Conservation (phyloP, 768 basidiomycete species). For the Mycena indigotica region DNA sequence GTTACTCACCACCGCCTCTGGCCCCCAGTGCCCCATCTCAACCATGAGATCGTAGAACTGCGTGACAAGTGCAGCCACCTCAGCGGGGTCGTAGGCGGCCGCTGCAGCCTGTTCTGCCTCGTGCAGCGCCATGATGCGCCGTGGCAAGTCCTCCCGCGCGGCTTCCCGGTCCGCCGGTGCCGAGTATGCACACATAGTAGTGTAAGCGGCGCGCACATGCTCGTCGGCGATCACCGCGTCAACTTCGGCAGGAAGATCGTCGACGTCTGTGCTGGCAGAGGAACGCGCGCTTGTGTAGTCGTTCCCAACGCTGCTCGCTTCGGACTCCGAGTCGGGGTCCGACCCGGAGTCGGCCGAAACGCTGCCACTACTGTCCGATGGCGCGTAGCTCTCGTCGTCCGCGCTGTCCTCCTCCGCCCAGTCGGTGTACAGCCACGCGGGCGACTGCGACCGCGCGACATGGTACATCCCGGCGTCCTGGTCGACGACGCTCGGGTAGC, state of each 20-base stretch:
- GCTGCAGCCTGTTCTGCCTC: constrained; percentile 8
- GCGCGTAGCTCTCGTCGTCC: neutral
- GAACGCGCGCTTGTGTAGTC: neutral
- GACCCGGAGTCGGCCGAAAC: neutral
- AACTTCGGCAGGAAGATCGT: too few species aligned
- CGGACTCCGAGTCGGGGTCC: neutral
- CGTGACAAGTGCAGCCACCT: constrained; percentile 10
- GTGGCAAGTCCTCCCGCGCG: constrained; percentile 4
- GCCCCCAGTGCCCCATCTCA: constrained; percentile 15
- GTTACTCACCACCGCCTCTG: constrained; percentile 2
- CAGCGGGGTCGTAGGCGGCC: constrained; percentile 10
- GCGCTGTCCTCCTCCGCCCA: neutral
- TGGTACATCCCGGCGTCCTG: too few species aligned
- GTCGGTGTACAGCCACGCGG: constrained; percentile 9
- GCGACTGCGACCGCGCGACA: neutral
- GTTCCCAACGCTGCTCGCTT: constrained; percentile 1
- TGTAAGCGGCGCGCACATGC: too few species aligned
- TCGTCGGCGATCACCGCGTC: too few species aligned
- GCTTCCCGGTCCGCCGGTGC: neutral
- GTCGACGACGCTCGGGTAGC: constrained; percentile 1
- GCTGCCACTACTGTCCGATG: neutral
- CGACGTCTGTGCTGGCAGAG: too few species aligned
- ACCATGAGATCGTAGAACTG: constrained; percentile 13
- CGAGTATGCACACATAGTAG: too few species aligned
- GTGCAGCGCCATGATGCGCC: constrained; percentile 3